Evolutionary conservation across 2,329 filamentous ascomycete species (phyloP).

Genomic region (Bimuria novae-zelandiae): DNA sequence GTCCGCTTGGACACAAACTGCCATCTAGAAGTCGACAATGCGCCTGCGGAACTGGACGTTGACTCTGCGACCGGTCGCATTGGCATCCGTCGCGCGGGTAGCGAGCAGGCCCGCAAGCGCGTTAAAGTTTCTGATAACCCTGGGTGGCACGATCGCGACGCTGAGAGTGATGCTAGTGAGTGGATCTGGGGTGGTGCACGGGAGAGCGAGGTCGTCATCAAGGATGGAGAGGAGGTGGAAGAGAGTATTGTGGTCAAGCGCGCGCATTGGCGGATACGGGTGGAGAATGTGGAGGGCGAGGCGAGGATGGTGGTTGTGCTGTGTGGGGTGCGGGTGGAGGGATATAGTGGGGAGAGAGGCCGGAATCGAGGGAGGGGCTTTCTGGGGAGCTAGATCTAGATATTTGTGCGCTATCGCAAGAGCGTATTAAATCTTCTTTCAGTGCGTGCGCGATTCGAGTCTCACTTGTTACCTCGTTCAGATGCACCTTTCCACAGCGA

Average conservation of each 20-base stretch:
- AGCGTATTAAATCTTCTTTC: no score
- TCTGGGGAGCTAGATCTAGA: slow-evolving; percentile 45
- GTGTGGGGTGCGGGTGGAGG: slow-evolving; percentile 76
- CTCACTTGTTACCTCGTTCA: no score
- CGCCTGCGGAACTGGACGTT: slow-evolving; percentile 22
- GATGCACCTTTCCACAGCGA: no score
- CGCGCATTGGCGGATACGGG: slow-evolving; percentile 53
- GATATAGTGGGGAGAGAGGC: slow-evolving; percentile 66
- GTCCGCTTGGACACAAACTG: slow-evolving; percentile 30
- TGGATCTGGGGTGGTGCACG: slow-evolving; percentile 25
- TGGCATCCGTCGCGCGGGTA: slow-evolving; percentile 18
- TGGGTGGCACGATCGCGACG: slow-evolving; percentile 29
- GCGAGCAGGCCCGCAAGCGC: slow-evolving; percentile 10
- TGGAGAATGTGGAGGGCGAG: slow-evolving; percentile 59
- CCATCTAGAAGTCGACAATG: slow-evolving; percentile 31
- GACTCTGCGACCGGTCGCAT: slow-evolving; percentile 20
- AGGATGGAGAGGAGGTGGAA: slow-evolving; percentile 23
- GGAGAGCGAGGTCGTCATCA: slow-evolving; percentile 10
- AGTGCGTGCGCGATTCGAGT: no score
- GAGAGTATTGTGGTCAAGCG: slow-evolving; percentile 43
- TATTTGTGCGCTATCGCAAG: not conserved
- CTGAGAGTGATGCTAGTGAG: slow-evolving; percentile 11
- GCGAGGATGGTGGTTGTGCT: slow-evolving; percentile 70
- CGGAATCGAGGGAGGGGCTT: slow-evolving; percentile 71
- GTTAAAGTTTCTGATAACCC: slow-evolving; percentile 35